A percentile compares a stretch with the other conserved stretches of the same genome.
Conservation (phyloP, 1,284 basidiomycete species). For the Naganishia cerealis region DNA sequence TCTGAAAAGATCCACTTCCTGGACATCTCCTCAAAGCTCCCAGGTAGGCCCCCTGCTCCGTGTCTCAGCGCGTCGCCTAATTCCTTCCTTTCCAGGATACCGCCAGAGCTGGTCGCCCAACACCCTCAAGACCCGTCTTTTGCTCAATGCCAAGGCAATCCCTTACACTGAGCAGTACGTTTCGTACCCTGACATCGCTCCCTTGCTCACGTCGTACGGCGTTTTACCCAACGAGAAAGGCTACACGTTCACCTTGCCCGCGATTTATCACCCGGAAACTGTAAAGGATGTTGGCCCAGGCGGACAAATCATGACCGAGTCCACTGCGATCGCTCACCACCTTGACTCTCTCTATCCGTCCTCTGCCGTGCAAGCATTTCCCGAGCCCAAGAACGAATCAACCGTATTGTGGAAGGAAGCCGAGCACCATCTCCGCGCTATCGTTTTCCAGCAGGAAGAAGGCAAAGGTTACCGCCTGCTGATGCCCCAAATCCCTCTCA, state of each 20-base stretch:
- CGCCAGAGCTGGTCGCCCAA: constrained; percentile 36
- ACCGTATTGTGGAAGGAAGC: constrained; percentile 13
- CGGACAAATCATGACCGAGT: constrained; percentile 30
- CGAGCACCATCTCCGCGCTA: constrained; percentile 4
- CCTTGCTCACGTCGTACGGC: constrained; percentile 29
- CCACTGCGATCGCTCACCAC: constrained; percentile 32
- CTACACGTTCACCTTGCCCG: constrained; percentile 29
- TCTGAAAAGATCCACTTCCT: constrained; percentile 13
- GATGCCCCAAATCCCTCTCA: constrained; percentile 21
- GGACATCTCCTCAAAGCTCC: constrained; percentile 12
- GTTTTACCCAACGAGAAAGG: constrained; percentile 4
- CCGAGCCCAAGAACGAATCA: constrained; percentile 1
- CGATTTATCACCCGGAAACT: constrained; percentile 31
- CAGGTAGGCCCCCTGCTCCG: not conserved
- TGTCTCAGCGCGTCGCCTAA: not conserved
- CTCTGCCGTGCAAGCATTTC: constrained; percentile 20
- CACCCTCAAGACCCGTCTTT: constrained; percentile 34
- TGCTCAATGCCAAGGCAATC: constrained; percentile 35
- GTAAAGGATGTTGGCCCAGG: constrained; percentile 27
- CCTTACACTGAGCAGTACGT: constrained; percentile 34
- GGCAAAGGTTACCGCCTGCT: constrained; percentile 1
- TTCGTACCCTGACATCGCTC: constrained; percentile 38
- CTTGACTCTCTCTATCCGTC: constrained; percentile 32
- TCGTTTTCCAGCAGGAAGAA: constrained; percentile 3
- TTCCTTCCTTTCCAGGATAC: constrained; percentile 15